Evolutionary conservation across 2,329 filamentous ascomycete species (phyloP), one percentile per base, ranked within the genome.

Genomic region (Sphaerulina musiva): DNA sequence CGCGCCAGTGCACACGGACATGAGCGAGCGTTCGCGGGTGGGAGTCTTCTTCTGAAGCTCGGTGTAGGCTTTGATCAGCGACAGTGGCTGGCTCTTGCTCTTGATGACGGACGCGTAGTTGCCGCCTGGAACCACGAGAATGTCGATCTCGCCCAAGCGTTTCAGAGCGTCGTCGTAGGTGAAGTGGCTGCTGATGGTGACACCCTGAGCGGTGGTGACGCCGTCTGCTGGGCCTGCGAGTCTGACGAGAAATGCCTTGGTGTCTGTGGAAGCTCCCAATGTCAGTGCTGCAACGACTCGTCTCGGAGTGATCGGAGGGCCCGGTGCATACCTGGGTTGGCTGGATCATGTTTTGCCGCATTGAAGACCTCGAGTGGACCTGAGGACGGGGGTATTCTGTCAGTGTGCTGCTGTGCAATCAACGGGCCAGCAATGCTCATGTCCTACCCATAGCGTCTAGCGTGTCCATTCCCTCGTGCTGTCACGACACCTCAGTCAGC

Each of bases 31-130:
- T 77, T 95, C 89, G 65, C 86, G 86, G 66, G 78, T 78, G 10
- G 88, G 86, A 64, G 91, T 86, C 65, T 82, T 83, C 77, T 88
- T 83, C 75, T 93, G 88, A 54, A 92, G 77, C 68, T 91, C 85
- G 60, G 85, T 81, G 73, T 85, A 93, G 66, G 85, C 84, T 63
- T 80, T 79, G 76, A 93, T 88, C 69, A 92, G 76, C 59, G 77
- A 74, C 58, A 91, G 77, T 23, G 86, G 86, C 70, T 89, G 69
- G 40, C 55, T 81, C 68, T 87, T 85, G 66, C 78, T 73, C 72
- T 87, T 83, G 67, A 91, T 73, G 59, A 89, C 71, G 38, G 76
- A 72, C 29, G 84, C 80, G 55, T 75, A 74, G 68, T 82, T 80
- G 67, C 89, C 88, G 66, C 89, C 89, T 29, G 89, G 79, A 60